Evolutionary conservation across 75 land plant species (phyloP).

Genomic region (Cunninghamia lanceolata): DNA sequence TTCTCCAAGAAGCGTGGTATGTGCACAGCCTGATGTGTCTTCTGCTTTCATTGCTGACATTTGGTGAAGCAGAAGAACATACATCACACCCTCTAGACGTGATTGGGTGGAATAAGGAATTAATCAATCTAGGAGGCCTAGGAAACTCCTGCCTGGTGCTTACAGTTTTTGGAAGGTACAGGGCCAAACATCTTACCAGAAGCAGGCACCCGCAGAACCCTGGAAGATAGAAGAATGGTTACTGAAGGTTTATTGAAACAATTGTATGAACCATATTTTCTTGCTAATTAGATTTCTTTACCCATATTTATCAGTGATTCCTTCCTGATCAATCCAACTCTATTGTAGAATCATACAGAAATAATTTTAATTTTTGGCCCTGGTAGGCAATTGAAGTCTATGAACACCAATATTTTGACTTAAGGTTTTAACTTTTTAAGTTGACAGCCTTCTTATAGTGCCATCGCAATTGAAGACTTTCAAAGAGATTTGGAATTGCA

Average conservation of each 20-base stretch:
- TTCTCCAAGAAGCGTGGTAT: not conserved
- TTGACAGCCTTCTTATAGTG: not conserved
- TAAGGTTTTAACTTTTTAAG: no score
- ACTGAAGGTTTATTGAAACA: not conserved
- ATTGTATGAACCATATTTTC: not conserved
- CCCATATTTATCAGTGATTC: not conserved
- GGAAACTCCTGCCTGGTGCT: not conserved
- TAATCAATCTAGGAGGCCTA: not conserved
- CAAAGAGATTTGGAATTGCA: not conserved
- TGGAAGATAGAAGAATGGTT: not conserved
- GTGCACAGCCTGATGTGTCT: not conserved
- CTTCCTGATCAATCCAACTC: not conserved
- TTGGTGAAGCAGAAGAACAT: not conserved
- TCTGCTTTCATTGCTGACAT: not conserved
- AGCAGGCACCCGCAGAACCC: not conserved
- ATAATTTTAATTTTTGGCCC: no score
- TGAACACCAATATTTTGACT: not conserved
- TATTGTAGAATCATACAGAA: no score
- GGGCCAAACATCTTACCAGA: not conserved
- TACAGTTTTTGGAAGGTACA: not conserved
- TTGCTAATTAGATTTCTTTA: not conserved
- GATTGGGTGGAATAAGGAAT: not conserved
- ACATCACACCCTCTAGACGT: not conserved
- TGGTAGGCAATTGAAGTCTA: not conserved
- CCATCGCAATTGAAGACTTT: not conserved